Base-by-base conservation (phyloP, 768 basidiomycete genomes). In the Boletus reticuloceps region DNA sequence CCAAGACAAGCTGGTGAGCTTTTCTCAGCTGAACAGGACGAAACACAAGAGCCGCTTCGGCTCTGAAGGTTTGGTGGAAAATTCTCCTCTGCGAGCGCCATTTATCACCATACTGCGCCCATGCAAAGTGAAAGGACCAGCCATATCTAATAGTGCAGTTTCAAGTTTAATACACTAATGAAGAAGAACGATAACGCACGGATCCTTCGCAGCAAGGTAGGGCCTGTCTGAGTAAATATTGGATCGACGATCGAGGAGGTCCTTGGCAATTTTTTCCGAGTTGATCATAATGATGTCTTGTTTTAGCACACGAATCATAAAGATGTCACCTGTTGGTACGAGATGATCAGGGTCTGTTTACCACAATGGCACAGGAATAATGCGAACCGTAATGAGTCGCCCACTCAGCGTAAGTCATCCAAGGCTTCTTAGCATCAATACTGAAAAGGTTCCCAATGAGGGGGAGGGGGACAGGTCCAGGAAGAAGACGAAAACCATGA, bases 201-300 rank as follows among this genome's bases (percentile, higher is more conserved):
- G 54, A 25, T 57, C 59, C 32, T 20, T 53, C 5, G 60, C 55
- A 22, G 63, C 57, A 11, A 61, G 14, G 19, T 53, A 31, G 9
- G 65, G 55, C 31, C 63, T 62, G 44, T 72, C 69, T 5, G 69
- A 69, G 41, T 72, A 70, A 27, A 64, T 58, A 22, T 32, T 22
- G 0, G 66, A 68, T 14, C 70, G 58, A 12, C 53, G 59, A 1
- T 72, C 71, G 14, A 72, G 52, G 8, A 72, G 58, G 0, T 69
- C 70, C 25, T 54, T 57, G n/a, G 69, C 68, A 39, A 68, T 36
- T 43, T 62, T 60, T 25, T 58, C 50, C 17, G 66, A 65, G 59
- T 58, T 71, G 10, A 71, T 53, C 8, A 67, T 53, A n/a, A 69
- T 52, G 36, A 64, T 56, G 34, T 65, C 60, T 48, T 65, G 60